Evolutionary conservation across 2,329 filamentous ascomycete genomes (phyloP).

Genomic region (Tothia fuscella): DNA sequence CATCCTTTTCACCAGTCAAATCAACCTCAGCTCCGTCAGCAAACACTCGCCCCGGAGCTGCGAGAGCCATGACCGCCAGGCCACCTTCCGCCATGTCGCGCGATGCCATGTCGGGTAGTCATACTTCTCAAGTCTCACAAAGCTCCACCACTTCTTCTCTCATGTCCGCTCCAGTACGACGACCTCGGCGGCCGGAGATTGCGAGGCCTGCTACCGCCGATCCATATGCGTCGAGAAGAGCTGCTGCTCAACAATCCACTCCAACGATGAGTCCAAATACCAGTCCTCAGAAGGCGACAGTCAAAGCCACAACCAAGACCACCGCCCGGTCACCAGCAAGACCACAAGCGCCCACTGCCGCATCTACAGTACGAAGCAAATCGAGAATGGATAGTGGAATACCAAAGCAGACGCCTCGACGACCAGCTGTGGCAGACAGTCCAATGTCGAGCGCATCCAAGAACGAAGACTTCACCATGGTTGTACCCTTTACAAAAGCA

Average conservation of each 20-base stretch:
- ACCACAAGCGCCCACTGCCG: constrained; percentile 6
- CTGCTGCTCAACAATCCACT: constrained; percentile 28
- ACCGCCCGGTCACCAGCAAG: constrained; percentile 8
- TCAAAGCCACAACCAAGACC: constrained; percentile 22
- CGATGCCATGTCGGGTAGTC: constrained; percentile 14
- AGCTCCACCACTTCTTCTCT: constrained; percentile 27
- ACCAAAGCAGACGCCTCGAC: constrained; percentile 13
- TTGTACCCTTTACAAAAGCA: constrained; percentile 30
- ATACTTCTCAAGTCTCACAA: constrained; percentile 18
- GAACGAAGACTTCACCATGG: constrained; percentile 36
- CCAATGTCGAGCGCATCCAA: constrained; percentile 24
- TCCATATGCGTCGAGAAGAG: constrained; percentile 32
- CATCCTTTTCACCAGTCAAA: constrained; percentile 33
- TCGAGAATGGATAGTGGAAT: constrained; percentile 3
- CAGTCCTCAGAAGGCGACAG: constrained; percentile 23
- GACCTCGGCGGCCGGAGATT: constrained; percentile 35
- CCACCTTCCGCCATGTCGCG: constrained; percentile 27
- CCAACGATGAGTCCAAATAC: constrained; percentile 35
- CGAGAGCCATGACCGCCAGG: constrained; percentile 20
- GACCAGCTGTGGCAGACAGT: constrained; percentile 20
- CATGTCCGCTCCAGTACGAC: constrained; percentile 48
- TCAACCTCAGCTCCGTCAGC: constrained; percentile 10
- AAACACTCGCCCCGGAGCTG: constrained; percentile 3
- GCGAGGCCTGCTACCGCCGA: constrained; percentile 42
- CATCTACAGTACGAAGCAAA: constrained; percentile 6